Evolutionary conservation across 495 filamentous ascomycete genomes (phyloP).

Genomic region (Penicillium longicatenatum): DNA sequence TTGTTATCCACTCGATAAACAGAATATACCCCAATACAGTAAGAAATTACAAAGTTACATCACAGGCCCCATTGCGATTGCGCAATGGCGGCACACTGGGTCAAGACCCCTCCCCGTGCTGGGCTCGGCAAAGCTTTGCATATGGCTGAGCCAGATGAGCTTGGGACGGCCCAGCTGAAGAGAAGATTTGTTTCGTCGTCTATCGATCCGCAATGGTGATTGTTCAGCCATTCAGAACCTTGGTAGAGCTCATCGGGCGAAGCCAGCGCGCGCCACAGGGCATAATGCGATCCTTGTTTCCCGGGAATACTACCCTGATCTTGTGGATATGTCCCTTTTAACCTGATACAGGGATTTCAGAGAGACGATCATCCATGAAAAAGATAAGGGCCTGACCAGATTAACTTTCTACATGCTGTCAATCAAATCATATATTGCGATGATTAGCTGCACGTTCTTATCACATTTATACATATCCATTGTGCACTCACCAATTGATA

Average conservation of each 20-base stretch:
- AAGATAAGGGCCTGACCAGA: not conserved
- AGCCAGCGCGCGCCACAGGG: not conserved
- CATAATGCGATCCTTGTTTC: not conserved
- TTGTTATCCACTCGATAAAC: not conserved
- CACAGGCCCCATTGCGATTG: conserved; percentile 7
- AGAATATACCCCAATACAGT: conserved; percentile 5
- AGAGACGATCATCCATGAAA: not conserved
- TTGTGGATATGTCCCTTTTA: not conserved
- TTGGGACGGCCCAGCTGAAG: not conserved
- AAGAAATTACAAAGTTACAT: conserved; percentile 7
- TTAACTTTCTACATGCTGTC: not conserved
- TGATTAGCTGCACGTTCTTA: not conserved
- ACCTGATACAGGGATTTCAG: not conserved
- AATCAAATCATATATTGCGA: not conserved
- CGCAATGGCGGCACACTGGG: conserved; percentile 8
- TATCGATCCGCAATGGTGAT: not conserved
- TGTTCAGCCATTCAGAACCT: not conserved
- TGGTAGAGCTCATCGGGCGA: not conserved
- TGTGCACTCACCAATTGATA: too few species aligned
- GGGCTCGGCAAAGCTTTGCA: not conserved
- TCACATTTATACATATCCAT: not conserved
- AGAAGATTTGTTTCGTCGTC: not conserved
- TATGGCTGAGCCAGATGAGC: not conserved
- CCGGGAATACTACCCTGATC: not conserved
- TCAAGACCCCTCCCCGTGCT: not conserved